phyloP scores from a whole-genome alignment of 2,329 filamentous ascomycete genomes.

The Fusarium nygamai region DNA sequence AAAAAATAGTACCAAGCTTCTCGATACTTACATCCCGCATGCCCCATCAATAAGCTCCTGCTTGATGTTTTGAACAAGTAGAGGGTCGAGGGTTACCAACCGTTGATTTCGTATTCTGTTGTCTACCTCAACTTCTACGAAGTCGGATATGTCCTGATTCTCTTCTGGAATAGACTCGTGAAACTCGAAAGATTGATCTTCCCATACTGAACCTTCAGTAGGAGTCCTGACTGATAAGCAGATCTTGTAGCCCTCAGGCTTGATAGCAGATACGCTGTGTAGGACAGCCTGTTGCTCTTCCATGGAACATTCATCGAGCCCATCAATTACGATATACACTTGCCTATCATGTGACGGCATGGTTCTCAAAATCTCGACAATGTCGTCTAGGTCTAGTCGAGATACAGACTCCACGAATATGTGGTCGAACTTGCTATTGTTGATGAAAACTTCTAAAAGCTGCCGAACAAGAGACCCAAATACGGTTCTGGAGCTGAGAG shows the following conservation, averaged over 20 bases:
- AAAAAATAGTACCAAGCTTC: too few relatives aligned
- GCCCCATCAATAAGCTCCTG: not conserved
- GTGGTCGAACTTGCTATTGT: not conserved
- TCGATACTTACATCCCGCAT: not conserved
- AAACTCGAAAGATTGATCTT: not conserved
- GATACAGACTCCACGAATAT: not conserved
- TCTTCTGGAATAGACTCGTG: not conserved
- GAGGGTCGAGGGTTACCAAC: not conserved
- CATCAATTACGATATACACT: not conserved
- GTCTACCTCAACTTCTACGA: not conserved
- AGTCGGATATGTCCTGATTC: not conserved
- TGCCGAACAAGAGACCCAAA: not conserved
- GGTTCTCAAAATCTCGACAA: not conserved
- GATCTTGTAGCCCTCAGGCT: rapidly evolving
- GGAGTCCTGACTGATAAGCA: not conserved
- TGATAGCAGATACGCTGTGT: rapidly evolving
- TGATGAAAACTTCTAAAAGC: not conserved
- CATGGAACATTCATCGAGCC: not conserved
- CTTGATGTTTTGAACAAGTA: not conserved
- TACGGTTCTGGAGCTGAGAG: not conserved
- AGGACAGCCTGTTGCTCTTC: not conserved
- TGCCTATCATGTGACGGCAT: not conserved
- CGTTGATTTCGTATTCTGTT: not conserved
- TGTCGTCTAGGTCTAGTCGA: not conserved
- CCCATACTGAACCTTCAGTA: not conserved